These are phyloP conservation scores for Tricholoma matsutake DNA, from an alignment of 768 basidiomycete species.

Conservation along the genomic window DNA sequence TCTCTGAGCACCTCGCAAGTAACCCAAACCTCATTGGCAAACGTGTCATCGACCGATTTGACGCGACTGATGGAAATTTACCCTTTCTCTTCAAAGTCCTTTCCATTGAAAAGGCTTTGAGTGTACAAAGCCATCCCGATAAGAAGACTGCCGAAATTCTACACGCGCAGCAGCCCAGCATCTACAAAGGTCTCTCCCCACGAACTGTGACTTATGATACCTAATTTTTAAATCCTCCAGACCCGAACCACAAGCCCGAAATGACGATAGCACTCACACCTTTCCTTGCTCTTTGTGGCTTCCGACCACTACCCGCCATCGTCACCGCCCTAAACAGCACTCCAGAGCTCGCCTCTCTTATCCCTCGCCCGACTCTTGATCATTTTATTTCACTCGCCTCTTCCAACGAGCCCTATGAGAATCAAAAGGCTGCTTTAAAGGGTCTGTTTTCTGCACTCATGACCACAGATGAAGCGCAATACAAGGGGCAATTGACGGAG, in stretches of 20 bases:
- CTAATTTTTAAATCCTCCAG: constrained; percentile 34
- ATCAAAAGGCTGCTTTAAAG: constrained; percentile 56
- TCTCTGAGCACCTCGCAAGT: constrained; percentile 58
- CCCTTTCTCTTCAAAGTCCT: constrained; percentile 94
- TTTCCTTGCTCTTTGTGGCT: constrained; percentile 90
- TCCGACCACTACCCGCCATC: constrained; percentile 77
- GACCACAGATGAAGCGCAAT: constrained; percentile 57
- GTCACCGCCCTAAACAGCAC: constrained; percentile 60
- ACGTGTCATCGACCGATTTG: constrained; percentile 51
- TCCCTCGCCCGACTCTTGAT: constrained; percentile 53
- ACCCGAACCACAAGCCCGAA: constrained; percentile 97
- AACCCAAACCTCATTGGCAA: constrained; percentile 70
- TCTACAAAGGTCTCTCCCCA: constrained; percentile 76
- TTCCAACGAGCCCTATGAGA: constrained; percentile 41
- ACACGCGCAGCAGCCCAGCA: constrained; percentile 64
- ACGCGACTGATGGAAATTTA: constrained; percentile 60
- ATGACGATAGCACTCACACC: constrained; percentile 96
- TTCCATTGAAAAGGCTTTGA: constrained; percentile 84
- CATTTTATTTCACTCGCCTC: constrained; percentile 48
- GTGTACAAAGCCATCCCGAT: constrained; percentile 91
- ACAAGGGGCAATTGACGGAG: constrained; percentile 51
- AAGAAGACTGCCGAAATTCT: constrained; percentile 74
- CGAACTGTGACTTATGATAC: constrained; percentile 8
- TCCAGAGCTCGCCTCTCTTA: constrained; percentile 74
- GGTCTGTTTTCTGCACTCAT: constrained; percentile 82